Conservation (phyloP, 495 filamentous ascomycete species). For the Cercophora newfieldiana region DNA sequence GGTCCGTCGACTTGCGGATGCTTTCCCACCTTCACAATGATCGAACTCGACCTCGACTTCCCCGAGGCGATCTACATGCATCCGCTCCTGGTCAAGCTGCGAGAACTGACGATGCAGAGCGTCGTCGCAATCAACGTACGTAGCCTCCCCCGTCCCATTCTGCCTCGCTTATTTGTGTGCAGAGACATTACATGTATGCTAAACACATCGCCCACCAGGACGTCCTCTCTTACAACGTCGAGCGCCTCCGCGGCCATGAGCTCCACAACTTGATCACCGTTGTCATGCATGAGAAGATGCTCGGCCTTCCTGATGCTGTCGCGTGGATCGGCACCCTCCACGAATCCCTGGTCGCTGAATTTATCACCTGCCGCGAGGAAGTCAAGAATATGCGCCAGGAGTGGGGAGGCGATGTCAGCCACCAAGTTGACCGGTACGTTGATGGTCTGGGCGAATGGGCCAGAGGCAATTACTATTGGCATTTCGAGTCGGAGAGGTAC, state of each 20-base stretch:
- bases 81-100: constrained; percentile 6
- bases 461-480: constrained; percentile 6
- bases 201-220: not conserved
- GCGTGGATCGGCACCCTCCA: constrained; percentile 1
- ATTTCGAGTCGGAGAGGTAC: constrained; percentile 16
- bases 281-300: constrained; percentile 6
- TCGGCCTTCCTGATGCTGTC: not conserved
- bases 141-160: too few species aligned
- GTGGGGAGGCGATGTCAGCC: not conserved
- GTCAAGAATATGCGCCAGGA: not conserved
- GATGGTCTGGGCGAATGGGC: constrained; percentile 7
- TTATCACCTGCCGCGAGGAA: not conserved
- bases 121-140: constrained; percentile 1
- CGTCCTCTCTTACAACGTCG: constrained; percentile 10
- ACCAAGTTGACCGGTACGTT: not conserved
- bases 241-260: constrained; percentile 6
- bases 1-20: constrained; percentile 12
- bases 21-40: constrained; percentile 8
- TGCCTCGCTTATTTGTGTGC: too few species aligned
- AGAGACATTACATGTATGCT: too few species aligned
- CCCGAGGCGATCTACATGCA: constrained; percentile 6
- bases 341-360: not conserved
- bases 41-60: constrained; percentile 14
- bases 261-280: constrained; percentile 15
- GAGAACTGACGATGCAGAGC: constrained; percentile 1